Evolutionary conservation across 2,329 filamentous ascomycete genomes (phyloP), one percentile per base, ranked within the genome.

Genomic region (Clonostachys chloroleuca): DNA sequence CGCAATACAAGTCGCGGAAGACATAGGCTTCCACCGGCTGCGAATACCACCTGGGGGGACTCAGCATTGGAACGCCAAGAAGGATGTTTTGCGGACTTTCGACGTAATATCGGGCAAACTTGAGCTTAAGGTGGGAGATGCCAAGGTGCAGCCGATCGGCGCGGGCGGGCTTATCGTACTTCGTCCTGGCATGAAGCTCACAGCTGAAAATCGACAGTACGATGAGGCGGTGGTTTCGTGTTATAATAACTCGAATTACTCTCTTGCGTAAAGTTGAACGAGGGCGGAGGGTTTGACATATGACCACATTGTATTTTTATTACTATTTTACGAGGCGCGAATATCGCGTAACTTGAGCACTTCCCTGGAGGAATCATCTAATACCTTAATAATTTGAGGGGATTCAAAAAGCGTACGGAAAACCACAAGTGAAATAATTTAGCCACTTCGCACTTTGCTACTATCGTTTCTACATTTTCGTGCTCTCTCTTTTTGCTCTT

Each of bases 101-200:
- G 70, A 67, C 5, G 55, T 75, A 2, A 64, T 65, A 1, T 49
- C 59, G 1, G 72, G 72, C 30, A 75, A 75, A 51, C 51, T 74
- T 2, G 59, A 58, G 16, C 59, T 75, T 2, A 68, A 59, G 35
- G 62, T 66, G 40, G 65, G 55, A 3, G 60, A 59, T 4, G 24
- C 6, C 24, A 53, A 63, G n/a, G 56, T 62, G 5, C 70, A 76
- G 39, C 51, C 56, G 1, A 55, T 77, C 4, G 75, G 75, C 0
- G 61, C 64, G 1, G 65, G 72, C 45, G 72, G 75, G 24, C 60
- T 72, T 53, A 73, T 78, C 50, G 61, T 64, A 43, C 60, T 78
- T 36, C 60, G 57, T 18, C 64, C 70, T 0, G 68, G 69, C 0
- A 59, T 57, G 44, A 46, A 47, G 2, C 74, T 69, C 51, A 59